Conservation (phyloP, 106 monocot genomes). For the Allium cepa region DNA sequence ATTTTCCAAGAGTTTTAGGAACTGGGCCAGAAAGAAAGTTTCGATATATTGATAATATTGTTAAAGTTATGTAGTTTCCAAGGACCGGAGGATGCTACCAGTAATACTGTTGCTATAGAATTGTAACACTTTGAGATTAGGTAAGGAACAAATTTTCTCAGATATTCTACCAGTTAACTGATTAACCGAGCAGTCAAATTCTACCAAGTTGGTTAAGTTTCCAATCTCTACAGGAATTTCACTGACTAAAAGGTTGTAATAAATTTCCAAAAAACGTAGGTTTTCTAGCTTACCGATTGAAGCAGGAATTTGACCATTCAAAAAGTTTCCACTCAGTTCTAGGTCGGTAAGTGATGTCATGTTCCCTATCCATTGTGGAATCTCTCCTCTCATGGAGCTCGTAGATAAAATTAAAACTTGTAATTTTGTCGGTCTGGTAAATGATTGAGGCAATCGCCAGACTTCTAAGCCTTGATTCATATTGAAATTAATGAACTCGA, state of each 20-base stretch:
- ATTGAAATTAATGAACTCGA: constrained; percentile 71
- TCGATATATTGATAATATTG: constrained; percentile 61
- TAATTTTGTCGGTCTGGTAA: constrained; percentile 37
- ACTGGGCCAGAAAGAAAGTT: constrained; percentile 64
- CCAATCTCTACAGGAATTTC: constrained; percentile 73
- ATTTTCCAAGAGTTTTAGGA: constrained; percentile 47
- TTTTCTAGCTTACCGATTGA: constrained; percentile 59
- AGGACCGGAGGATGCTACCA: constrained; percentile 47
- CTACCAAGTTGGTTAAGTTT: constrained; percentile 54
- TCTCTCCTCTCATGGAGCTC: constrained; percentile 51
- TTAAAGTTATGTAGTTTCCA: constrained; percentile 62
- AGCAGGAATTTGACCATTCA: constrained; percentile 66
- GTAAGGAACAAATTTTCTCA: constrained; percentile 36
- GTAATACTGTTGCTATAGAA: constrained; percentile 73
- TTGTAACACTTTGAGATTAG: constrained; percentile 56
- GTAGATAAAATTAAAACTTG: constrained; percentile 73
- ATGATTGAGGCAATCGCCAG: constrained; percentile 58
- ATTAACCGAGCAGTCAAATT: constrained; percentile 85
- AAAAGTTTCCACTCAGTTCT: constrained; percentile 68
- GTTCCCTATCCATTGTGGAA: constrained; percentile 86
- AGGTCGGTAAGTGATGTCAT: constrained; percentile 86
- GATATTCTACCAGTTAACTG: constrained; percentile 64
- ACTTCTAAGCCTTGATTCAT: constrained; percentile 60
- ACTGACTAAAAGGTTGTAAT: constrained; percentile 69
- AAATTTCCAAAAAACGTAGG: constrained; percentile 64